Evolutionary conservation across 352 stramenopile genomes (phyloP), one percentile per base, ranked within the genome.

Genomic region (Plasmopara viticola): DNA sequence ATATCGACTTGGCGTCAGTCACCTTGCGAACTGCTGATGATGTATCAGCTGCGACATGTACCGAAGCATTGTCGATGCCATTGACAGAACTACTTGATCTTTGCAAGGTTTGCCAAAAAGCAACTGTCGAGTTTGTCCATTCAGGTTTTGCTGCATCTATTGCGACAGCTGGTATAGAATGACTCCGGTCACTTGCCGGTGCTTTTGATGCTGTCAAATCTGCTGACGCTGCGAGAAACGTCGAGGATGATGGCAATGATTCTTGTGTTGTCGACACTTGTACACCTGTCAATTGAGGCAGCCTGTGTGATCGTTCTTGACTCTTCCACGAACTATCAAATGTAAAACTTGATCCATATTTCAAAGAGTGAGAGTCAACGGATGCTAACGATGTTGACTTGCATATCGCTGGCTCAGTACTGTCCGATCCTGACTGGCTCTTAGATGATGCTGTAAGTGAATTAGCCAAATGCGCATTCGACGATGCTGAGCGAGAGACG

Each of bases 31-130:
- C n/a, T 4, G 41, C 38, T 7, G 39, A 34, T 0, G 44, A 20
- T 28, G 35, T 47, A 25, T 43, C 35, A 50, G 51, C 34, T 38
- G 48, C 49, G 35, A 10, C 18, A 40, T 54, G 47, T 42, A 44
- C 17, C 10, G 15, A 10, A n/a, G 41, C 12, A 13, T 13, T 17
- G 25, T 34, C 15, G 50, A 29, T 17, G 1, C 6, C 1, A 35
- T 35, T 8, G 31, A 12, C 31, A 12, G 31, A 35, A 12, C 4
- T 35, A 12, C 31, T 8, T 12, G 31, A 35, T 35, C 7, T 50
- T 34, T 18, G 14, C 42, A 18, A n/a, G n/a, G 18, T 46, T 38
- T 6, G 33, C 29, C n/a, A 37, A 30, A 41, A 12, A 31, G 9
- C n/a, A 46, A 12, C 28, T 18, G 34, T 20, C 1, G 44, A 18